Conservation (phyloP, 208 protist genomes). For the Wallacemonas rigidus region DNA sequence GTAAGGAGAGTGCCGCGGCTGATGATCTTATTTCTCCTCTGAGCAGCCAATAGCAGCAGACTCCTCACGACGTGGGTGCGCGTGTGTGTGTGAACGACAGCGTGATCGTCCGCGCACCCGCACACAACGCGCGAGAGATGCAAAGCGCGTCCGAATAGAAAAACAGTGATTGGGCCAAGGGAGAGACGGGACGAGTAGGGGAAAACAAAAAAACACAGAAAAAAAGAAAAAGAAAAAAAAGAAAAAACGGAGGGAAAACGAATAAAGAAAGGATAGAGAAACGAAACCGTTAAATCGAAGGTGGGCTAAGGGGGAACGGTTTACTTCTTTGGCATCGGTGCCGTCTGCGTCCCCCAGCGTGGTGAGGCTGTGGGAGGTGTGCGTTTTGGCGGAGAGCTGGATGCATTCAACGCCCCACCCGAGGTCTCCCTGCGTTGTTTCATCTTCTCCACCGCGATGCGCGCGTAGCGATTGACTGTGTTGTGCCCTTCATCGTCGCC, state of each 20-base stretch:
- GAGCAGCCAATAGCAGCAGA: too few species aligned
- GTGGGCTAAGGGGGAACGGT: background rate
- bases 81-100: too few species aligned
- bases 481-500: background rate
- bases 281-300: background rate
- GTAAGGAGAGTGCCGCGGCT: too few species aligned
- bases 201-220: constrained; percentile 12
- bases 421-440: background rate
- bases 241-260: background rate
- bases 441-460: constrained; percentile 1
- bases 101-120: too few species aligned
- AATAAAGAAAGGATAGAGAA: background rate
- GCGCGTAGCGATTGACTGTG: background rate
- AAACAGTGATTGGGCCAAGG: too few species aligned
- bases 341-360: background rate
- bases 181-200: background rate
- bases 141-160: too few species aligned
- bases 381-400: background rate
- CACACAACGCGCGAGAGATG: too few species aligned
- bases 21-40: too few species aligned
- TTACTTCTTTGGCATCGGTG: background rate
- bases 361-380: background rate
- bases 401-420: background rate
- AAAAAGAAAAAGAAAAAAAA: background rate
- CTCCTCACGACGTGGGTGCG: too few species aligned